Evolutionary conservation across 2,329 filamentous ascomycete genomes (phyloP).

Genomic region (Xylaria sp.): DNA sequence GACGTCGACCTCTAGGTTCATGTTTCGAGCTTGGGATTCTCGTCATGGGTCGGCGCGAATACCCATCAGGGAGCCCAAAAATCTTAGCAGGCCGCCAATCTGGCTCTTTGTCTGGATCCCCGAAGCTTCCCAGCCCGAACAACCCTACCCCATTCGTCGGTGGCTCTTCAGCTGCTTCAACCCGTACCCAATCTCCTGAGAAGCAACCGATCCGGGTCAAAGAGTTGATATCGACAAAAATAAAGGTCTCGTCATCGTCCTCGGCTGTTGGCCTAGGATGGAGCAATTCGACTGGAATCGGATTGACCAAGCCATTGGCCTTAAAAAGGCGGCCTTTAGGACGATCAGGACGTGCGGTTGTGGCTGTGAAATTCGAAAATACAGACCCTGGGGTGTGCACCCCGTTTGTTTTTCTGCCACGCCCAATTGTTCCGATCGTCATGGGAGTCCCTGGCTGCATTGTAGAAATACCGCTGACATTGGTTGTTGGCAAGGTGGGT

Average conservation of each 20-base stretch:
- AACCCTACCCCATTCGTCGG: conserved; percentile 72
- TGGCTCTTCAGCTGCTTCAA: conserved; percentile 82
- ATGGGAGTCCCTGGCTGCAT: conserved; percentile 85
- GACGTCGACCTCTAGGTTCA: conserved; percentile 59
- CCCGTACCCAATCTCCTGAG: conserved; percentile 94
- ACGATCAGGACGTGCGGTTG: conserved; percentile 79
- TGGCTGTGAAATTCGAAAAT: conserved; percentile 87
- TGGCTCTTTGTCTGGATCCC: conserved; percentile 68
- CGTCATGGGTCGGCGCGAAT: conserved; percentile 69
- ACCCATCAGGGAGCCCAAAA: conserved; percentile 86
- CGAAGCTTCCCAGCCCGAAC: conserved; percentile 75
- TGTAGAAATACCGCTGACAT: conserved; percentile 81
- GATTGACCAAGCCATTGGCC: conserved; percentile 77
- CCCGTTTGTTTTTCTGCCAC: conserved; percentile 74
- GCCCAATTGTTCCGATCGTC: conserved; percentile 75
- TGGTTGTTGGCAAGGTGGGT: conserved; percentile 80
- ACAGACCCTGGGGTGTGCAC: conserved; percentile 87
- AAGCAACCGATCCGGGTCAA: conserved; percentile 94
- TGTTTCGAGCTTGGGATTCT: conserved; percentile 68
- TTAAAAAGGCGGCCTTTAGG: conserved; percentile 85
- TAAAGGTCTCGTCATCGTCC: conserved; percentile 88
- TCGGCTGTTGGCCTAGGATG: conserved; percentile 81
- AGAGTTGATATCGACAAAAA: conserved; percentile 90
- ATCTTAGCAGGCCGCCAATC: conserved; percentile 88
- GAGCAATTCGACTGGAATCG: conserved; percentile 80